Conservation (phyloP, 306 rosid species). For the Sindora glabra region DNA sequence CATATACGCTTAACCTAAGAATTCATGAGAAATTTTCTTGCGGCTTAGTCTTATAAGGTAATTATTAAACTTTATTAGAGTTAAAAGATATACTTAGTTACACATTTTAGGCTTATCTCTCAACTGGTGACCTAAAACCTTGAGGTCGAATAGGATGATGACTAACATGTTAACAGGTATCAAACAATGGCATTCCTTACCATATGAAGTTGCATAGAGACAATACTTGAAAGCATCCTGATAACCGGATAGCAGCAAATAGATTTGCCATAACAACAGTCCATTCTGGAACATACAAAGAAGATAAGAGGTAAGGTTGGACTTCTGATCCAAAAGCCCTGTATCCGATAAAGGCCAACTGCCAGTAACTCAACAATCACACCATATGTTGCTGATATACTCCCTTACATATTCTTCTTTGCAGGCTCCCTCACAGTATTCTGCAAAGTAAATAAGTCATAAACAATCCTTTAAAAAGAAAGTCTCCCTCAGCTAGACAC, state of each 20-base stretch:
- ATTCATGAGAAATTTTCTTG: no score
- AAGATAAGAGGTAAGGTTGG: constrained; percentile 54
- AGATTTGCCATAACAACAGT: constrained; percentile 71
- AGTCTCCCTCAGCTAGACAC: no score
- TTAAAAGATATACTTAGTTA: no score
- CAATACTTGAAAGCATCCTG: constrained; percentile 68
- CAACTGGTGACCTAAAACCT: no score
- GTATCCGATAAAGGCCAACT: constrained; percentile 49
- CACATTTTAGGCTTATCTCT: no score
- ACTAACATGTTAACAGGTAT: no score
- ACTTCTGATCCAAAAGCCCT: constrained; percentile 82
- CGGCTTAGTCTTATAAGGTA: no score
- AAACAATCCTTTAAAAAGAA: no score
- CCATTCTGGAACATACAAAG: constrained; percentile 58
- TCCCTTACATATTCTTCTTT: constrained; percentile 57
- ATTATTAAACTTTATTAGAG: no score
- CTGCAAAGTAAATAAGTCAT: constrained; percentile 38
- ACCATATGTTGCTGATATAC: constrained; percentile 61
- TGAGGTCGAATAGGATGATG: no score
- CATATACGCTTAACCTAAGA: no score
- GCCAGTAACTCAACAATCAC: constrained; percentile 67
- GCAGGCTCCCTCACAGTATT: constrained; percentile 63
- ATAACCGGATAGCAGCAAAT: constrained; percentile 65
- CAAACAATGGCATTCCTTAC: not conserved
- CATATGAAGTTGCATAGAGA: not conserved